Evolutionary conservation across 106 monocot genomes (phyloP), one percentile per base, ranked within the genome.

Genomic region (Platanthera zijinensis): DNA sequence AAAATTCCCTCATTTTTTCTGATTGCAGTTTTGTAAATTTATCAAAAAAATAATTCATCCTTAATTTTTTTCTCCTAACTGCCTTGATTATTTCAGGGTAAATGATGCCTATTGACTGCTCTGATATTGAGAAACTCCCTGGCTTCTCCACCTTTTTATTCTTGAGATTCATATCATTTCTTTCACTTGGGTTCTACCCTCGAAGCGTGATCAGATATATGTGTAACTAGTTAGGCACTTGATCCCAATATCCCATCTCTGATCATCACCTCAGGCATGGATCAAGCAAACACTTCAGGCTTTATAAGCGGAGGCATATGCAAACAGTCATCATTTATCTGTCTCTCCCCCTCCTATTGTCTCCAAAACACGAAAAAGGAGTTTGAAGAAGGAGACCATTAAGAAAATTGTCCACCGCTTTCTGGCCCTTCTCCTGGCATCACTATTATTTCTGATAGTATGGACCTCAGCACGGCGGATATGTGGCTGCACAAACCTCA

Each of bases 231-330:
- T 11, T 83, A 71, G 74, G 12, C 7, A 21, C 74, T 68, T 49
- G 48, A 57, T n/a, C 19, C 6, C 17, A 25, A 72, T 4, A 28
- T 6, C 17, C 25, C 47, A 30, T 50, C 39, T 39, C 17, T 47
- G 14, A 22, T 19, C 14, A 64, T 68, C 10, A 15, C 22, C 13
- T n/a, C 66, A 62, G 46, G 57, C 77, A 97, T 97, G 96, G 96
- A 97, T 80, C 79, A 93, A 54, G 89, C 93, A 7, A 91, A 93
- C 64, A 91, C 89, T 22, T 89, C 93, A 51, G 96, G 91, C 76
- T 97, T 93, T 79, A 93, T 97, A 18, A 97, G 96, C 63, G 91
- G 96, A 70, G 96, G 93, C 22, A 10, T 76, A 50, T 79, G 25
- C 48, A 81, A 52, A 48, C 51, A 75, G n/a, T n/a, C n/a, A 49